These are phyloP conservation scores for Scheffersomyces insectosa DNA, from an alignment of 1,139 yeast species.

Conservation along the genomic window DNA sequence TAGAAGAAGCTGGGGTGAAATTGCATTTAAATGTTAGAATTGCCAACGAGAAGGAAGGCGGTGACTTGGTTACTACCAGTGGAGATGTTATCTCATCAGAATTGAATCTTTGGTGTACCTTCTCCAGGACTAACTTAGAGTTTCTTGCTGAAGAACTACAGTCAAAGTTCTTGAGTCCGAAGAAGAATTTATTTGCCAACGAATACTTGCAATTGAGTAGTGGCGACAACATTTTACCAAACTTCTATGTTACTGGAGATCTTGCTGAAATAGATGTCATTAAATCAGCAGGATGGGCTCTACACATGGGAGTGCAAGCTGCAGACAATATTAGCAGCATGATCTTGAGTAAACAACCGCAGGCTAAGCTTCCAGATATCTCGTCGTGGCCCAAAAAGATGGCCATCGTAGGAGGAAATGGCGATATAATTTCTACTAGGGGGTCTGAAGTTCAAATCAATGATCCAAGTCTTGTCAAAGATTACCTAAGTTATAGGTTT, in stretches of 20 bases:
- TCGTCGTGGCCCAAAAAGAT: conserved; percentile 40
- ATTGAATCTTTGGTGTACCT: conserved; percentile 46
- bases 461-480: conserved; percentile 35
- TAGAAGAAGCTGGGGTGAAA: conserved; percentile 22
- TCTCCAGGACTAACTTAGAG: conserved; percentile 40
- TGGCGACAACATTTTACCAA: conserved; percentile 10
- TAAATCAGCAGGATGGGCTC: conserved; percentile 52
- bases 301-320: conserved; percentile 43
- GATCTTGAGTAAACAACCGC: conserved; percentile 33
- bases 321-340: conserved; percentile 39
- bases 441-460: conserved; percentile 37
- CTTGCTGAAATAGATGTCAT: conserved; percentile 42
- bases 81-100: conserved; percentile 33
- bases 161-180: conserved; percentile 22
- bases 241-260: conserved; percentile 43
- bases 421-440: conserved; percentile 41
- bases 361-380: conserved; percentile 26
- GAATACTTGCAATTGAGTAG: conserved; percentile 37
- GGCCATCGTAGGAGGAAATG: conserved; percentile 46
- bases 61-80: conserved; percentile 31
- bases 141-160: conserved; percentile 20
- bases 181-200: conserved; percentile 33
- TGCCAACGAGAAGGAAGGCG: conserved; percentile 22
- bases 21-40: conserved; percentile 24
- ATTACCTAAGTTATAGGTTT: conserved; percentile 35